Evolutionary conservation across 2,329 filamentous ascomycete genomes (phyloP).

Genomic region (Penicillium psychrosexuale): DNA sequence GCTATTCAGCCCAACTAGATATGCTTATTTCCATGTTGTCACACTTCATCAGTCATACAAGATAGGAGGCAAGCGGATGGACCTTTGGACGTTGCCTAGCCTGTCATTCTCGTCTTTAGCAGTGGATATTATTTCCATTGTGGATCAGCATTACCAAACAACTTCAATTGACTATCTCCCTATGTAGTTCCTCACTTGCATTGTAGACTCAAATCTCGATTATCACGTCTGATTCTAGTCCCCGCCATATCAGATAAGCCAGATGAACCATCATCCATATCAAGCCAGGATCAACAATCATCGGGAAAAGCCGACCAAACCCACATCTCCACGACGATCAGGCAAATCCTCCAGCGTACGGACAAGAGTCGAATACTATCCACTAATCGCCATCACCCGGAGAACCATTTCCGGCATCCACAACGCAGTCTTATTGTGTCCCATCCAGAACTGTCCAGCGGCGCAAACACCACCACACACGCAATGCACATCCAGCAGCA

Average conservation of each 20-base stretch:
- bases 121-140: conserved; percentile 1
- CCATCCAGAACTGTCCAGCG: background rate
- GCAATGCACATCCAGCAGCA: background rate
- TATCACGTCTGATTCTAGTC: background rate
- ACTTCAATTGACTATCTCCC: background rate
- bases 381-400: background rate
- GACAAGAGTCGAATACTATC: background rate
- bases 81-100: background rate
- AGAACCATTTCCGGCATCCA: background rate
- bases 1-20: background rate
- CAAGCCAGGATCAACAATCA: background rate
- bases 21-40: background rate
- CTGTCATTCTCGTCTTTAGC: background rate
- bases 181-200: background rate
- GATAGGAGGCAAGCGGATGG: background rate
- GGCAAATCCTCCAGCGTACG: background rate
- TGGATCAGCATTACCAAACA: background rate
- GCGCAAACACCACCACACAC: background rate
- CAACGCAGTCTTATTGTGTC: background rate
- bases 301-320: conserved; percentile 1
- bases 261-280: background rate
- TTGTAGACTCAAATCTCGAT: background rate
- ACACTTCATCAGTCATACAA: background rate
- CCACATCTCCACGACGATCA: background rate
- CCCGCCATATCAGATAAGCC: too few species aligned